Conservation (phyloP, 768 basidiomycete species). For the Lactifluus echinatus region DNA sequence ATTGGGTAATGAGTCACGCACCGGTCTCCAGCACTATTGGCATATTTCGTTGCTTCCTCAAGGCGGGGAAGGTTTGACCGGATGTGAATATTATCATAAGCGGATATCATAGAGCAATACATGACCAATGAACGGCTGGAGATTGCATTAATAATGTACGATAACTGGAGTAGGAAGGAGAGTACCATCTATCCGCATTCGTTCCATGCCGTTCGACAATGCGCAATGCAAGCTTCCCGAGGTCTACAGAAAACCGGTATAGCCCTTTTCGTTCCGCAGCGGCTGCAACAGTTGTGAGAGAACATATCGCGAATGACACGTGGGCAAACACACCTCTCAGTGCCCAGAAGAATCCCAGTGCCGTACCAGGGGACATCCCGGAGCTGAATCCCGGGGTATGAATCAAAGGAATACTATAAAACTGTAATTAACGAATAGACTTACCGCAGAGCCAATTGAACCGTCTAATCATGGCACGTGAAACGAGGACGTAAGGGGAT, state of each 20-base stretch:
- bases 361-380: constrained; percentile 62
- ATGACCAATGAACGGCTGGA: constrained; percentile 51
- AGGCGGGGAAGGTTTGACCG: constrained; percentile 52
- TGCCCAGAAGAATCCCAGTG: constrained; percentile 67
- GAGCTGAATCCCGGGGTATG: constrained; percentile 31
- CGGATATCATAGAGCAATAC: constrained; percentile 54
- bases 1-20: constrained; percentile 22
- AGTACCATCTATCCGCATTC: constrained; percentile 59
- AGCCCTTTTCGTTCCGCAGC: constrained; percentile 54
- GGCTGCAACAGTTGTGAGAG: constrained; percentile 27
- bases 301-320: not conserved
- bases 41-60: constrained; percentile 56
- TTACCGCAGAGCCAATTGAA: constrained; percentile 55
- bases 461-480: constrained; percentile 35
- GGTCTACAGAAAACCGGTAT: constrained; percentile 59
- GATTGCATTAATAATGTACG: constrained; percentile 4
- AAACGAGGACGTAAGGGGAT: not conserved
- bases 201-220: constrained; percentile 60
- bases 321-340: constrained; percentile 40
- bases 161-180: not conserved
- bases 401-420: not conserved
- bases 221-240: constrained; percentile 55
- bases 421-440: constrained; percentile 11
- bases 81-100: constrained; percentile 58
- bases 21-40: constrained; percentile 61